These are phyloP conservation scores for Mortierella sp. DNA, from an alignment of 371 early-diverging fungal genomes.

Conservation along the genomic window DNA sequence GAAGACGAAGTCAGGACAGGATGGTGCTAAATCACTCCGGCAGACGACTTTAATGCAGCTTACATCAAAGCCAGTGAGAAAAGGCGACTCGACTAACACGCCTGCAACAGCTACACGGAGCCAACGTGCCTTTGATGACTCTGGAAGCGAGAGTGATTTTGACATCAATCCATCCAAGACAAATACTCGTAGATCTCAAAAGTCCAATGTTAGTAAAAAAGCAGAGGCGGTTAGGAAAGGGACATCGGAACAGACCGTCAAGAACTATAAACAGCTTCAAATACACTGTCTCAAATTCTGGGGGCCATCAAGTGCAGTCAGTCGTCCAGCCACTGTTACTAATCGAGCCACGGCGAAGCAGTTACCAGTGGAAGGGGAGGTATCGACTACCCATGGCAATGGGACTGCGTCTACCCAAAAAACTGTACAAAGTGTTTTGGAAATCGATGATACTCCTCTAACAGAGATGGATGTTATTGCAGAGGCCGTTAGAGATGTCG, in stretches of 20 bases:
- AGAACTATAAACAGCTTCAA: slow-evolving; percentile 48
- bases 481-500: slow-evolving; percentile 46
- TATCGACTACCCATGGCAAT: not conserved
- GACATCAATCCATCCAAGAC: not conserved
- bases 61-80: slow-evolving; percentile 5
- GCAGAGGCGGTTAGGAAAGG: slow-evolving; percentile 21
- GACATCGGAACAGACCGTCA: slow-evolving; percentile 20
- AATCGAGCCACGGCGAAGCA: slow-evolving; percentile 20
- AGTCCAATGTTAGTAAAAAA: not conserved
- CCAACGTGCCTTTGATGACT: not conserved
- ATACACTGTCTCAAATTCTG: slow-evolving; percentile 52
- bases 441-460: slow-evolving; percentile 42
- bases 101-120: slow-evolving; percentile 7
- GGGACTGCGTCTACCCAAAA: slow-evolving; percentile 1
- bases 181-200: not conserved
- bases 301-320: slow-evolving; percentile 23
- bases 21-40: not conserved
- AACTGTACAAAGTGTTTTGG: slow-evolving; percentile 31
- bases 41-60: slow-evolving; percentile 42
- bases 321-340: slow-evolving; percentile 31
- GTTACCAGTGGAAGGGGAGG: slow-evolving; percentile 18
- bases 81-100: not conserved
- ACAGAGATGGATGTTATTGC: slow-evolving; percentile 57
- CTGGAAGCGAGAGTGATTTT: slow-evolving; percentile 19
- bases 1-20: not conserved